Percentiles rank a stretch among this genome's conserved stretches.
phyloP scores from a whole-genome alignment of 1,284 basidiomycete genomes.

The Ceratobasidium papillatum region DNA sequence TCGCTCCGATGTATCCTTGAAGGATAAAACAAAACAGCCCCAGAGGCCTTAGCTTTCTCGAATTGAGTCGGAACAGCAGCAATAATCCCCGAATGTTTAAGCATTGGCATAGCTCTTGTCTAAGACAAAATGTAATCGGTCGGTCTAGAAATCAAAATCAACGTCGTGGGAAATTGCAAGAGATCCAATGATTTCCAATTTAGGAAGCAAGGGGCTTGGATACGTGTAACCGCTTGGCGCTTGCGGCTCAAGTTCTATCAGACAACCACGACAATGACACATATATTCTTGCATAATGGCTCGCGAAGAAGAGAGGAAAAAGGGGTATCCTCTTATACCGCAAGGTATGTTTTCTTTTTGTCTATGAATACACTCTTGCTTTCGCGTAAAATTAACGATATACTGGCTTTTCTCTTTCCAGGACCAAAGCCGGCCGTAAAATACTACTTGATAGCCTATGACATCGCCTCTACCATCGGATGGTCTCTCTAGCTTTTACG shows the following conservation, averaged over 20 bases:
- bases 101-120: background rate
- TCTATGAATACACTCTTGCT: background rate
- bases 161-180: slow-evolving; percentile 16
- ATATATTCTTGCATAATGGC: background rate
- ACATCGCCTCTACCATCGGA: slow-evolving; percentile 72
- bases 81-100: slow-evolving; percentile 60
- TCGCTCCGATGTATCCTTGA: slow-evolving; percentile 68
- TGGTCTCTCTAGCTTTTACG: slow-evolving; percentile 87
- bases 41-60: slow-evolving; percentile 67
- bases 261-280: background rate
- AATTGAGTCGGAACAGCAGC: slow-evolving; percentile 66
- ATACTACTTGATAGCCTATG: slow-evolving; percentile 80
- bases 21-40: slow-evolving; percentile 79
- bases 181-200: background rate
- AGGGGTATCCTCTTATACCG: background rate
- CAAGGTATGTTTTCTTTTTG: background rate
- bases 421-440: slow-evolving; percentile 46
- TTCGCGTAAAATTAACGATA: background rate
- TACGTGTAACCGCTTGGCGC: slow-evolving; percentile 12
- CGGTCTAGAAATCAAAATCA: background rate
- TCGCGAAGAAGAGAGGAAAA: background rate
- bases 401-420: background rate
- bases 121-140: background rate
- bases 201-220: background rate
- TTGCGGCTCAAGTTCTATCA: background rate